Percentiles rank a stretch among this genome's conserved stretches.
Conservation (phyloP, 495 filamentous ascomycete genomes). For the Xylaria nigripes region DNA sequence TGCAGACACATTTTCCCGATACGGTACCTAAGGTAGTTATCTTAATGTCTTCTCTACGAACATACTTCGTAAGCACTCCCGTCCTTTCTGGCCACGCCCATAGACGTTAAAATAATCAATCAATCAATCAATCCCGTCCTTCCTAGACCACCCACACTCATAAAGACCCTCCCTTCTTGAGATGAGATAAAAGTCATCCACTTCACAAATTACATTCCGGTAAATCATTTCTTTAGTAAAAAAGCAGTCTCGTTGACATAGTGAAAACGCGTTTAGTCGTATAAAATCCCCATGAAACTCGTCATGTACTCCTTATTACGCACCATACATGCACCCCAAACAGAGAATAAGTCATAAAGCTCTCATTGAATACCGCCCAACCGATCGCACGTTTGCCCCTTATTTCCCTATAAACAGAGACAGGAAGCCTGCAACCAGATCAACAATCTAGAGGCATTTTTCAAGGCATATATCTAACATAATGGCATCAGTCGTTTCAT, state of each 20-base stretch:
- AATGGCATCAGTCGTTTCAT: neutral
- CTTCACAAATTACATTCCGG: too few species aligned
- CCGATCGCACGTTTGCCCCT: neutral
- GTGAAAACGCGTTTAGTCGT: slow-evolving; percentile 6
- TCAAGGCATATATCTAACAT: neutral
- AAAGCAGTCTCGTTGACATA: neutral
- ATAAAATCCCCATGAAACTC: neutral
- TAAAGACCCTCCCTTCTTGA: too few species aligned
- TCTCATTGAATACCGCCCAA: neutral
- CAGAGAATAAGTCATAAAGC: neutral
- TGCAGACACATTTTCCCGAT: too few species aligned
- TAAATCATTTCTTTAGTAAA: too few species aligned
- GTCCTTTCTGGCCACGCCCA: too few species aligned
- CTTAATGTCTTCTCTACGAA: too few species aligned
- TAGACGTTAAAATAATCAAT: too few species aligned
- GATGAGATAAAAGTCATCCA: too few species aligned
- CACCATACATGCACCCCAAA: neutral
- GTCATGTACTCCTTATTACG: neutral
- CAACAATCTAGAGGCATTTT: neutral
- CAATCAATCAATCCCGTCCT: too few species aligned
- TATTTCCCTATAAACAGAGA: neutral
- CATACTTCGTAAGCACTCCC: too few species aligned
- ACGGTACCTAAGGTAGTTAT: too few species aligned
- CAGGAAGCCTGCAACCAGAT: neutral
- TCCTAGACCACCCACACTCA: too few species aligned